Evolutionary conservation across 768 basidiomycete genomes (phyloP).

Genomic region (Strobilomyces dryophilus): DNA sequence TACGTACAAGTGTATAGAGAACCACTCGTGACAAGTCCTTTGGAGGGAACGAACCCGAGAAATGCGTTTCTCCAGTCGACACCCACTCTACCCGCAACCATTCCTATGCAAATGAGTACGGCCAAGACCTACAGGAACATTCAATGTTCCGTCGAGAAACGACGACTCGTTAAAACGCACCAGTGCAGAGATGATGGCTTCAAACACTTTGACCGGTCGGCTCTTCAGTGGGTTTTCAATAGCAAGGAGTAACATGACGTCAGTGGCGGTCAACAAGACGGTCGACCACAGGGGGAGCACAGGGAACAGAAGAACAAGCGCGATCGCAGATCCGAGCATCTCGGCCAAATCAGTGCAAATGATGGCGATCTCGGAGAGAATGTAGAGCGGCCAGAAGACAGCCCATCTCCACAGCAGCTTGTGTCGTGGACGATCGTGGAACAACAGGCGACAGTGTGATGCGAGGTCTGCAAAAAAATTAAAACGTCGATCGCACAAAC

Average conservation of each 20-base stretch:
- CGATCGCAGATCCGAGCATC: slow-evolving; percentile 78
- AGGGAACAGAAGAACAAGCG: slow-evolving; percentile 71
- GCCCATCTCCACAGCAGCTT: slow-evolving; percentile 54
- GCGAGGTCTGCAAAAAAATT: slow-evolving; percentile 44
- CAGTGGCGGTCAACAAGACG: slow-evolving; percentile 62
- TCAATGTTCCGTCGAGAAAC: not conserved
- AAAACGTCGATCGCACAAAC: not conserved
- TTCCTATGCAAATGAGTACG: slow-evolving; percentile 73
- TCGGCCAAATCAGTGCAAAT: slow-evolving; percentile 80
- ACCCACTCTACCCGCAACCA: slow-evolving; percentile 68
- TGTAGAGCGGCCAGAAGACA: slow-evolving; percentile 62
- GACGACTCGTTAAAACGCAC: slow-evolving; percentile 34
- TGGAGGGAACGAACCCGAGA: slow-evolving; percentile 71
- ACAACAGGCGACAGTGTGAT: slow-evolving; percentile 57
- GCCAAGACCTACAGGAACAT: slow-evolving; percentile 46
- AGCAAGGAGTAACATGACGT: slow-evolving; percentile 67
- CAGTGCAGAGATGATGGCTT: slow-evolving; percentile 56
- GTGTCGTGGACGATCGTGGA: slow-evolving; percentile 62
- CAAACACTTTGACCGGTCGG: slow-evolving; percentile 65
- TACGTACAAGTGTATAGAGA: slow-evolving; percentile 63
- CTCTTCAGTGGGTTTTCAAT: slow-evolving; percentile 67
- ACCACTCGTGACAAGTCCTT: slow-evolving; percentile 49
- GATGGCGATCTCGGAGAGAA: slow-evolving; percentile 65
- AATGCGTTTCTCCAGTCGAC: slow-evolving; percentile 75
- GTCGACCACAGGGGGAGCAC: slow-evolving; percentile 64